These are phyloP conservation scores for Falciphora oryzae DNA, from an alignment of 2,329 filamentous ascomycete species.

Conservation along the genomic window DNA sequence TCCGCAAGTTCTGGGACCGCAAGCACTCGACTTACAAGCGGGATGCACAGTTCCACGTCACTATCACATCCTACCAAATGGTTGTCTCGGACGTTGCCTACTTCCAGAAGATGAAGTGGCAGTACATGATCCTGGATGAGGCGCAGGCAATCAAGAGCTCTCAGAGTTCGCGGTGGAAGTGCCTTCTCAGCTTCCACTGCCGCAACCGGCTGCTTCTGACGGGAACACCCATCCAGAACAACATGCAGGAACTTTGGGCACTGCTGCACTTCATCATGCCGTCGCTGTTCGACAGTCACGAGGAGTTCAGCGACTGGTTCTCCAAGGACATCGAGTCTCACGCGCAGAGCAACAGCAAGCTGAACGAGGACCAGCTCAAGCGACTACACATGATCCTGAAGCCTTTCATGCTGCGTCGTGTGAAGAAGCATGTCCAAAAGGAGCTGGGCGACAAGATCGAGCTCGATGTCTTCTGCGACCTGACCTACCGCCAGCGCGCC, in stretches of 20 bases:
- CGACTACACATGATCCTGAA: slow-evolving; percentile 98
- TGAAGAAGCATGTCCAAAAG: slow-evolving; percentile 99
- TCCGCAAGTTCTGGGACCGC: slow-evolving; percentile 98
- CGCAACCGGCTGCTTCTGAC: slow-evolving; percentile 90
- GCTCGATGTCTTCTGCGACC: slow-evolving; percentile 89
- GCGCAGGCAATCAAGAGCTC: slow-evolving; percentile 99
- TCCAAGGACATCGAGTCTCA: slow-evolving; percentile 97
- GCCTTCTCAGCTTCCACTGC: slow-evolving; percentile 86
- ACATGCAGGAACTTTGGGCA: slow-evolving; percentile 99
- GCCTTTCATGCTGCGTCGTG: slow-evolving; percentile 98
- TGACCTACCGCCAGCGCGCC: slow-evolving; percentile 92
- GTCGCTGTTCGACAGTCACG: slow-evolving; percentile 91
- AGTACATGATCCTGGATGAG: slow-evolving; percentile 99
- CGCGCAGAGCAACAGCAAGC: slow-evolving; percentile 97
- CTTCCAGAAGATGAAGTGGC: slow-evolving; percentile 99
- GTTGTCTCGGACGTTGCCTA: slow-evolving; percentile 95
- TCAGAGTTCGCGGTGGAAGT: slow-evolving; percentile 94
- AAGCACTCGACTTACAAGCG: slow-evolving; percentile 94
- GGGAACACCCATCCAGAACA: slow-evolving; percentile 97
- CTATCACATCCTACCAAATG: slow-evolving; percentile 94
- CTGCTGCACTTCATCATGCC: slow-evolving; percentile 99
- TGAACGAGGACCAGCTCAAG: slow-evolving; percentile 96
- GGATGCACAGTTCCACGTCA: slow-evolving; percentile 90
- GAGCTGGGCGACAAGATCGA: slow-evolving; percentile 99
- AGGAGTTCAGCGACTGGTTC: slow-evolving; percentile 92